These are phyloP conservation scores for Rutstroemia sp. DNA, from an alignment of 2,329 filamentous ascomycete species.

Conservation along the genomic window DNA sequence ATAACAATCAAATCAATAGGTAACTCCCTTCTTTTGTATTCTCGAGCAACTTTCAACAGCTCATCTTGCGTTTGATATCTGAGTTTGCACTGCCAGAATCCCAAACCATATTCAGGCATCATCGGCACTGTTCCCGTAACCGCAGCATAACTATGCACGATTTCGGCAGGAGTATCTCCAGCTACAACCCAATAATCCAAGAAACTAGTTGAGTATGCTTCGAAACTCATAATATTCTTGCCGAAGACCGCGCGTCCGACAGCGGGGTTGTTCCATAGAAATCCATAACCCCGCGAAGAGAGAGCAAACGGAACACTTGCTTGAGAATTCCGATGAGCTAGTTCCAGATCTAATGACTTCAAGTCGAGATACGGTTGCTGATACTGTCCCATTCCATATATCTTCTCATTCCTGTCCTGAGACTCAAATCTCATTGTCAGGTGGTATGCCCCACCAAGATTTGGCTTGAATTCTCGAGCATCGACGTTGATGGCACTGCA, in stretches of 20 bases:
- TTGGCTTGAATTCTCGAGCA: constrained; percentile 43
- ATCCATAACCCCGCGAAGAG: constrained; percentile 52
- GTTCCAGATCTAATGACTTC: constrained; percentile 54
- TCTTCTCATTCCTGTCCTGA: constrained; percentile 45
- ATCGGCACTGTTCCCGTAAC: constrained; percentile 53
- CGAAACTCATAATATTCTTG: constrained; percentile 53
- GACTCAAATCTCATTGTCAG: constrained; percentile 53
- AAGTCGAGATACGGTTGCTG: constrained; percentile 57
- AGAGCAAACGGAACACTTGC: constrained; percentile 57
- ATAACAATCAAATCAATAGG: constrained; percentile 60
- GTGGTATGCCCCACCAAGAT: constrained; percentile 41
- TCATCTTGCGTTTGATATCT: constrained; percentile 61
- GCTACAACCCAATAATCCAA: constrained; percentile 61
- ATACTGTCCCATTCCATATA: constrained; percentile 66
- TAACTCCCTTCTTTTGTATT: constrained; percentile 47
- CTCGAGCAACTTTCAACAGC: constrained; percentile 49
- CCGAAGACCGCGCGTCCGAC: constrained; percentile 55
- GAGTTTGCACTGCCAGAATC: constrained; percentile 63
- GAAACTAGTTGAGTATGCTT: constrained; percentile 48
- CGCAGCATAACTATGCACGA: constrained; percentile 47
- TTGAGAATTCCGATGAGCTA: constrained; percentile 61
- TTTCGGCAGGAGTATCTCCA: constrained; percentile 46
- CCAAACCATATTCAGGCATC: constrained; percentile 63
- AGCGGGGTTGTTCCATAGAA: constrained; percentile 60
- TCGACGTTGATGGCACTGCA: constrained; percentile 43